Base-by-base conservation (phyloP, 2,329 filamentous ascomycete genomes). In the Zopfia rhizophila region DNA sequence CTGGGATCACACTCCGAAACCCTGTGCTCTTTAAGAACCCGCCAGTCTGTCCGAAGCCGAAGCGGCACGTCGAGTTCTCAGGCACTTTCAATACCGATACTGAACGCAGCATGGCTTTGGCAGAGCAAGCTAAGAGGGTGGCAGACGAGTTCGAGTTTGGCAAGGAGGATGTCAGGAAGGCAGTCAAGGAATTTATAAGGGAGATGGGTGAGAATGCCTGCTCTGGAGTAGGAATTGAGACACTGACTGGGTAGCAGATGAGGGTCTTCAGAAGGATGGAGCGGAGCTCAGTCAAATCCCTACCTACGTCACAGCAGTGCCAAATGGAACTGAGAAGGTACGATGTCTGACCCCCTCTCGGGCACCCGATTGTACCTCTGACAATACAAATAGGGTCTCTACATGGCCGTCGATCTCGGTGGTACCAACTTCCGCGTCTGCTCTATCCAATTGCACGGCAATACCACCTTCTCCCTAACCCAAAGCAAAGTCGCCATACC, bases 381-480 rank as follows among this genome's bases (percentile, higher is more conserved):
- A 96, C 85, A 89, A 74, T 62, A 59, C 17, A 29, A n/a, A n/a
- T 61, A 95, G 91, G 94, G 94, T 35, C 80, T 97, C 27, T 99
- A 97, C 76, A 86, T 99, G 68, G 93, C 94, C 27, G 92, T 99
- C 56, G 94, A 99, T 68, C 83, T 99, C n/a, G 94, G 94, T 53
- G 94, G 94, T 63, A 99, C 94, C 56, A 99, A 99, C 78, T 96
- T 97, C 75, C 89, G 94, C 61, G 94, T 99, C 65, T 99, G 94
- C 78, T 97, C 93, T 30, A 89, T 99, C 65, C 84, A 90, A 61
- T 81, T 99, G 51, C 92, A 96, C 69, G 94, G 94, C 66, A 91
- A 97, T 76, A 92, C 88, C 62, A 97, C 91, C 45, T 97, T 97
- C 79, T 90, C 90, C 73, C 84, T 97, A 61, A 95, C 89, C 40